Percentiles rank a stretch among this genome's conserved stretches.
Evolutionary conservation across 805 yeast genomes (phyloP).

Genomic region (Tetrapisispora taiwanensis): DNA sequence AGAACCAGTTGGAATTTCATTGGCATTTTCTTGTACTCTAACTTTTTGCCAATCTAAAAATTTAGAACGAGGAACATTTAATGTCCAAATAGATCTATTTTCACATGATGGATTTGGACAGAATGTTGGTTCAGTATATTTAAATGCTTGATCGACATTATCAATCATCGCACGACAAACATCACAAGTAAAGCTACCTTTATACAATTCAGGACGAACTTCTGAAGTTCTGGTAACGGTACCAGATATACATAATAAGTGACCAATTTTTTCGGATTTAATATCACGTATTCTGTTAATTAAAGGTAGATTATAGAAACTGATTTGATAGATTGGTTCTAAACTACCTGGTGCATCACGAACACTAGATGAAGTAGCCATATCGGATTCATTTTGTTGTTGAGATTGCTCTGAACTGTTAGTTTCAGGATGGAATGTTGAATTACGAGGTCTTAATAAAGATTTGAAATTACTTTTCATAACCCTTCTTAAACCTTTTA

Average conservation of each 20-base stretch:
- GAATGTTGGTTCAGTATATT: constrained; percentile 86
- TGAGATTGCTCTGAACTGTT: too few relatives aligned
- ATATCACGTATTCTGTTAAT: constrained; percentile 81
- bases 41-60: constrained; percentile 96
- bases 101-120: constrained; percentile 85
- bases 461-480: constrained; percentile 69
- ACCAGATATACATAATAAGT: constrained; percentile 75
- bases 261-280: constrained; percentile 80
- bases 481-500: constrained; percentile 61
- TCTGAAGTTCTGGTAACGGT: constrained; percentile 95
- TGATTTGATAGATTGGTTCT: constrained; percentile 57
- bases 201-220: constrained; percentile 87
- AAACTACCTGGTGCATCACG: too few relatives aligned
- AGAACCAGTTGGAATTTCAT: constrained; percentile 94
- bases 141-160: constrained; percentile 86
- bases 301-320: constrained; percentile 78
- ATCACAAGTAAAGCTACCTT: constrained; percentile 83
- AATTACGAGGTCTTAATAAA: constrained; percentile 40
- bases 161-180: constrained; percentile 75
- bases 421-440: constrained; percentile 18
- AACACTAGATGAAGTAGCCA: too few relatives aligned
- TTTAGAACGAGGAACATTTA: constrained; percentile 72
- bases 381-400: too few relatives aligned
- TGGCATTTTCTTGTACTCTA: constrained; percentile 91
- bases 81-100: constrained; percentile 77